Base-by-base conservation (phyloP, 2,329 filamentous ascomycete genomes). In the Emmonsia crescens region DNA sequence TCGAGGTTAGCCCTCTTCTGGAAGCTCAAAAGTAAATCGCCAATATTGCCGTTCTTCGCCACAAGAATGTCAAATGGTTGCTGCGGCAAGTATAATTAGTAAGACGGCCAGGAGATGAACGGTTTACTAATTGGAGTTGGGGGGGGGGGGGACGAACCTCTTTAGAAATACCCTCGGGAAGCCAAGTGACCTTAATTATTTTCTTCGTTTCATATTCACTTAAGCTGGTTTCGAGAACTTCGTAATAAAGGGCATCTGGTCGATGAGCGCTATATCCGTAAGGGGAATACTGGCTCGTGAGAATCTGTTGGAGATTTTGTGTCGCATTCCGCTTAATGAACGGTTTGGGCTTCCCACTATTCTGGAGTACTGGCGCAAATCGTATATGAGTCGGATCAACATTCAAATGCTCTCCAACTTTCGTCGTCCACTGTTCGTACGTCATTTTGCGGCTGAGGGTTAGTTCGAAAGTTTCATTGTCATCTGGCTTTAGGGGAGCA, bases 141-240 rank as follows among this genome's bases (percentile, higher is more conserved):
- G 31, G 8, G 16, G 10, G 3, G 38, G 40, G 42, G 31, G 24
- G 19, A 72, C 82, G 74, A 75, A 90, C 89, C 77, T 96, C 92
- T 78, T 96, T 97, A 12, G 85, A 85, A 65, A 97, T 88, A 51
- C 94, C 94, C 65, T 99, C 94, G 48, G 87, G 89, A 54, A 99
- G 79, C 85, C 89, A 93, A 1, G 82, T 89, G 56, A 99, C 77
- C 73, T 89, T 93, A 65, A 97, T 78, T 62, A 80, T 85, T 79
- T 95, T 96, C 79, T 96, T 94, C 61, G 89, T 94, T 71, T 99
- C 94, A 51, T 96, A 81, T 74, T 99, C 95, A 29, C 89, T 89
- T 55, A 99, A 77, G 69, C 91, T 96, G 80, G 96, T 96, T 65
- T 99, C 94, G 48, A 99, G 78, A 33, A 97, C 85, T 73, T 99